Conservation (phyloP, 805 yeast species). For the Yueomyces sinensis region DNA sequence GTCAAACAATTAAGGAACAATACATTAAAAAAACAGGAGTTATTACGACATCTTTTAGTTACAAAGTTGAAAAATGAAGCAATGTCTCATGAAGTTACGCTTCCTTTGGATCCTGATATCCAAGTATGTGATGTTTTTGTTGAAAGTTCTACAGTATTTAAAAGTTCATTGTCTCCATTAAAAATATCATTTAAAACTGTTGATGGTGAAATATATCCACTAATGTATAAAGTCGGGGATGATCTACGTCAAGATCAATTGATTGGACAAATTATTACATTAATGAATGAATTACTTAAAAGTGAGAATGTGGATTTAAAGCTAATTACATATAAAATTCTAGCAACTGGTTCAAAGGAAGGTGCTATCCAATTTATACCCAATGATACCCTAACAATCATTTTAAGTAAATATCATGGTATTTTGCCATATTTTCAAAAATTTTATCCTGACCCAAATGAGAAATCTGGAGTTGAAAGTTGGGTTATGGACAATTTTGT, state of each 20-base stretch:
- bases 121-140: slow-evolving; percentile 65
- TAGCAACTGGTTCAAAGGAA: slow-evolving; percentile 83
- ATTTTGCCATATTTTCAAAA: slow-evolving; percentile 57
- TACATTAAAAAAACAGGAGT: slow-evolving; percentile 62
- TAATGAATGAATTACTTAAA: slow-evolving; percentile 80
- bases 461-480: slow-evolving; percentile 24
- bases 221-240: slow-evolving; percentile 91
- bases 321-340: slow-evolving; percentile 76
- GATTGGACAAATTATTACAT: slow-evolving; percentile 81
- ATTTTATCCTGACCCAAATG: slow-evolving; percentile 43
- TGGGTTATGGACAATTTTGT: slow-evolving; percentile 88
- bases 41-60: slow-evolving; percentile 35
- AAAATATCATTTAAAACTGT: slow-evolving; percentile 63
- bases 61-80: slow-evolving; percentile 29
- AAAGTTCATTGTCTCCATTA: slow-evolving; percentile 80
- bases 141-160: slow-evolving; percentile 74
- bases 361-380: slow-evolving; percentile 95
- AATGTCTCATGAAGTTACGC: slow-evolving; percentile 37
- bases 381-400: slow-evolving; percentile 75
- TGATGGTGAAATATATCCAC: slow-evolving; percentile 42
- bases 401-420: slow-evolving; percentile 60
- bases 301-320: slow-evolving; percentile 84
- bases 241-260: slow-evolving; percentile 94
- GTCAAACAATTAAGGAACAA: slow-evolving; percentile 61
- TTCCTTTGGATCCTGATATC: slow-evolving; percentile 78